Base-by-base conservation (phyloP, 441 rosid genomes). In the Macaranga tanarius region DNA sequence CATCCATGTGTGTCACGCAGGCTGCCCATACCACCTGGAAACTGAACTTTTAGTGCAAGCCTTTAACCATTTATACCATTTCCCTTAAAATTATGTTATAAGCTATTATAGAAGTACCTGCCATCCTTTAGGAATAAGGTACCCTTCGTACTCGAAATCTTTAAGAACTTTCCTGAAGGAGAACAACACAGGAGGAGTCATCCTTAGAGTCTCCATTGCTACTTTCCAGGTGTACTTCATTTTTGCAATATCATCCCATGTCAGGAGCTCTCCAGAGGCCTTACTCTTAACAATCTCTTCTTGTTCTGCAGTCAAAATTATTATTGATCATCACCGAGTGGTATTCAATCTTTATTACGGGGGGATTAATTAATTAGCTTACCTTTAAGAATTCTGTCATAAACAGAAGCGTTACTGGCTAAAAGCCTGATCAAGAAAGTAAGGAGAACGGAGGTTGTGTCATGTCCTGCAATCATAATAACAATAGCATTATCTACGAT, bases 201-300 rank as follows among this genome's bases (percentile, higher is more conserved):
- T 72, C n/a, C 84, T 73, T 23, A 83, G 65, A 12, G 77, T 76
- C 67, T 83, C 84, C 76, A 71, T 17, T 56, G 79, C 79, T 9
- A 76, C 84, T 63, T 62, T 80, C 79, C 86, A 83, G 38, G 81
- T 75, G n/a, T 73, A 75, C 52, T 75, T 80, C 82, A 80, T 83
- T 52, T 40, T 75, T 13, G 58, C 25, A 17, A 83, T 69, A 65
- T 75, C 83, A 16, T 75, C 76, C 83, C 85, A 75, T 64, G 78
- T 65, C 10, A 75, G 62, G 4, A 56, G 23, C 20, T 77, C 76
- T 5, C 54, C 66, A 6, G 65, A 3, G 15, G 16, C 47, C 62
- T 79, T 79, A 26, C 25, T 68, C 28, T 60, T 69, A 6, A 71
- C 75, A 61, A 78, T 80, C 5, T 79, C 68, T 52, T 76, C 78